Evolutionary conservation across 2,329 filamentous ascomycete species (phyloP), one percentile per base, ranked within the genome.

Genomic region (Trichoderma atroviride): DNA sequence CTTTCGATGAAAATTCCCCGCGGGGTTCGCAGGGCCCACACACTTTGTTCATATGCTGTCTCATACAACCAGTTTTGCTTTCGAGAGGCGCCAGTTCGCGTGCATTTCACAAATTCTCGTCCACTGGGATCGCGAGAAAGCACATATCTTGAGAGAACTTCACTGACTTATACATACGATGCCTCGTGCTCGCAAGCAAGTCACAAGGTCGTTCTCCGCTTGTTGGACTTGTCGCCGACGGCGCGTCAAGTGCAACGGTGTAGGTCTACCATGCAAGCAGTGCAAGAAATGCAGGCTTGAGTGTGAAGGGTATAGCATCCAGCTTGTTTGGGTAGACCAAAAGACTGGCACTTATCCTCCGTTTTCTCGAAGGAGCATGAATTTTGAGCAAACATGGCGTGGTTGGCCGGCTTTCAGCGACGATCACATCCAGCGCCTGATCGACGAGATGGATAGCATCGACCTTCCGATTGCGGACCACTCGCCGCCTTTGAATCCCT

Each of bases 321-420:
- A 66, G 4, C 24, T 66, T 14, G 63, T 66, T 24, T 66, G 63
- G 63, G 63, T 66, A 57, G 63, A 66, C 47, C 63, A 53, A 9
- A 57, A 66, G 10, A 66, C 63, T 9, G 63, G 63, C 52, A 24
- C 53, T 2, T 66, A 66, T 9, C 63, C 63, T 29, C 53, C 63
- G 27, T 58, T 58, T 10, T 58, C 22, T 24, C 63, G 63, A 5
- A 56, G 63, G 29, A 58, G 27, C n/a, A 57, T 66, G 52, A 29
- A 66, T 35, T 47, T 58, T 40, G 53, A 66, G 40, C 52, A 58
- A n/a, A 66, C 63, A 24, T 66, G 63, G 63, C 52, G 52, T 16
- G 63, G 63, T n/a, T 27, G 27, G 53, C 63, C 63, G 14, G 31
- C 35, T 24, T 7, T 66, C 3, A n/a, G 33, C 22, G 53, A 66